Base-by-base conservation (phyloP, 2,329 filamentous ascomycete genomes). In the Catunica adiposa region DNA sequence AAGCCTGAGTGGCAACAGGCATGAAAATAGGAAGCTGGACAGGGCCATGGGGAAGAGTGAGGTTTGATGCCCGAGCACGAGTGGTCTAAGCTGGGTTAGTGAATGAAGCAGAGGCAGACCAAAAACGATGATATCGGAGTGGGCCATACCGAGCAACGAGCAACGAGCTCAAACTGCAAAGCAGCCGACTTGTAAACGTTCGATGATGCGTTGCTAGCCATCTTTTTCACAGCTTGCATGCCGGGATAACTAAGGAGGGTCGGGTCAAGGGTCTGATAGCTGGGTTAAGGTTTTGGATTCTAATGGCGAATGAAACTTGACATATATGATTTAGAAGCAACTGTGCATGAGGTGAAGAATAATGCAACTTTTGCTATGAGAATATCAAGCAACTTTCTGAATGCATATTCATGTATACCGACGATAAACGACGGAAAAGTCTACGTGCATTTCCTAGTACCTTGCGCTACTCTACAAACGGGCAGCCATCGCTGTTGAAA, bases 1-100 rank as follows among this genome's bases (percentile, higher is more conserved):
- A 95, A 1, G 87, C 92, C 69, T 98, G 92, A 0, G 92, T 98
- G 29, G 92, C 92, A 46, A 98, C 92, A 15, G 92, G 92, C 92
- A 98, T 98, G 69, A 98, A 98, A 58, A 97, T 82, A 6, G 94
- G 92, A 29, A 97, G 78, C 63, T 85, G 80, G 25, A 98, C 89
- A 1, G 84, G 77, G 57, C 92, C 92, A 79, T 98, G 94, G 53
- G 92, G 90, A 25, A 98, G 81, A 51, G 83, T 84, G 55, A 98
- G 76, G 58, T 80, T 82, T 54, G 92, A 92, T 52, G 92, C 92
- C 62, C 92, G 85, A 25, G 92, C 92, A 74, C 90, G 88, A 9
- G 90, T 97, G 51, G 89, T 94, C 90, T 97, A 14, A 8, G 20
- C 40, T 8, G 14, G n/a, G 40, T 44, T 44, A 44, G 40, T 17